Evolutionary conservation across 306 rosid species (phyloP), one percentile per base, ranked within the genome.

Genomic region (Alnus rubra): DNA sequence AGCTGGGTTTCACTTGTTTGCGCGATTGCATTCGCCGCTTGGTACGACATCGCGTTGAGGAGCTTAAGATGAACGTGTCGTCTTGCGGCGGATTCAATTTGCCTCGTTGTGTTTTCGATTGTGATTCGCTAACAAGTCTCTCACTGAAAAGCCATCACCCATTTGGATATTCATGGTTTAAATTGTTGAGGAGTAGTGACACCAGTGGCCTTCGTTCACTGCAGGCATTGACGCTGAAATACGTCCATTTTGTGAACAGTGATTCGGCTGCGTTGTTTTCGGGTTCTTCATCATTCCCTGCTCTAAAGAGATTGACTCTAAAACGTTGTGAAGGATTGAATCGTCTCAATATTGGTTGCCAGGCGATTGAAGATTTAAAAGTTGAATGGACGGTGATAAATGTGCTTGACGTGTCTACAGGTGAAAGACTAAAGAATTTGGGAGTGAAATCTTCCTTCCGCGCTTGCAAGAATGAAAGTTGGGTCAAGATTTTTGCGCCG

Each of bases 1-100:
- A 64, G 9, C 45, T 76, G 28, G 18, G 15, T 50, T 64, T 2
- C 39, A 11, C 73, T 63, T 76, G 62, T 50, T 64, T 76, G 35
- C 18, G 6, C 48, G 54, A 64, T 49, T 76, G 72, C 31, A 35
- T 76, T 8, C 2, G 16, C 13, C 12, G 30, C 30, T 3, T 31
- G 4, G 51, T 76, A 42, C 64, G 48, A 3, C 54, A 47, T 30
- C 5, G 18, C 9, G 16, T 59, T 48, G 73, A 63, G 10, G 47
- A 76, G 33, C 79, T 76, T 11, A 37, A 2, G 10, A 73, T 35
- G 15, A 16, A 63, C n/a, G 5, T 74, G 9, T 19, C 2, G 4
- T 15, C 30, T 42, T 15, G 7, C 1, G 8, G 9, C n/a, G 39
- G 5, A 15, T 63, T n/a, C 5, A 5, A 16, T 76, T 76, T 33